These are phyloP conservation scores for Corymbia calophylla DNA, from an alignment of 441 rosid species.

Conservation along the genomic window DNA sequence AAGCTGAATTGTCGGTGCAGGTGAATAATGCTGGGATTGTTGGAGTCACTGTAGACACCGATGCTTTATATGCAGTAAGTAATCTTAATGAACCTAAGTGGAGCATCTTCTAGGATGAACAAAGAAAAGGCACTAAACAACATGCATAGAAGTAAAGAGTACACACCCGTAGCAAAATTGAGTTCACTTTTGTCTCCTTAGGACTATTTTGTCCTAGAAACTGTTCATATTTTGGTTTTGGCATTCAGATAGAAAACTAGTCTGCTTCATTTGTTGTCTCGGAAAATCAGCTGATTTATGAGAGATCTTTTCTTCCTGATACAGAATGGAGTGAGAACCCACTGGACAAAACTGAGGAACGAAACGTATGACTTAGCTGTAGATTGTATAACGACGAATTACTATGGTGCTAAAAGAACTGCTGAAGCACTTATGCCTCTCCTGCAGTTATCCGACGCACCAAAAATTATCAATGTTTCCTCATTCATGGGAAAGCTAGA, in stretches of 20 bases:
- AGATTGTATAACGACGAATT: background rate
- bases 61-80: background rate
- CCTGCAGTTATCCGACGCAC: background rate
- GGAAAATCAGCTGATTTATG: background rate
- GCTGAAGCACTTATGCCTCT: background rate
- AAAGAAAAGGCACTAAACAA: background rate
- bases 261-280: background rate
- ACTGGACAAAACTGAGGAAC: background rate
- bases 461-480: background rate
- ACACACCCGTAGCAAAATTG: background rate
- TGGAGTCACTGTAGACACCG: background rate
- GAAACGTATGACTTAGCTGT: background rate
- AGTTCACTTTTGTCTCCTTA: background rate
- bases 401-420: background rate
- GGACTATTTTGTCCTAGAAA: background rate
- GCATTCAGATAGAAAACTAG: background rate
- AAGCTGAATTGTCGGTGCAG: background rate
- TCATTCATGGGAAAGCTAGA: background rate
- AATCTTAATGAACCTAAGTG: background rate
- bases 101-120: background rate
- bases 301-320: background rate
- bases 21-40: conserved; percentile 7
- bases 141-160: background rate
- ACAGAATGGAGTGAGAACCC: background rate
- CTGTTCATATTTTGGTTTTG: background rate